Conservation (phyloP, 139 green algal genomes). For the Picochlorum sp. region DNA sequence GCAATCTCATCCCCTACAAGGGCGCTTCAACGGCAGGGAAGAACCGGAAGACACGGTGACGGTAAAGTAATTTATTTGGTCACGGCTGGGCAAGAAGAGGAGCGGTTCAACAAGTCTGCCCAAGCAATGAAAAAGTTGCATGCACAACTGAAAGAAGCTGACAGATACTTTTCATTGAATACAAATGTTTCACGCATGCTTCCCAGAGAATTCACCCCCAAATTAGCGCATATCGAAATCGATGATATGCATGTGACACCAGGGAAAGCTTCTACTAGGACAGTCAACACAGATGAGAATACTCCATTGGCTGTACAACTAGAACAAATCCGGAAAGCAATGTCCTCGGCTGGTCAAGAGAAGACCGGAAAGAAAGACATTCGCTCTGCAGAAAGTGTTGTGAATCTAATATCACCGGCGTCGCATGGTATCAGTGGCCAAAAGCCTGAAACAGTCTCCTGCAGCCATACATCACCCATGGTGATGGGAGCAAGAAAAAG, state of each 20-base stretch:
- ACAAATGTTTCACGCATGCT: slow-evolving; percentile 39
- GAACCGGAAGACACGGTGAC: slow-evolving; percentile 76
- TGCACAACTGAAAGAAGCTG: slow-evolving; percentile 24
- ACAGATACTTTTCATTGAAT: slow-evolving; percentile 25
- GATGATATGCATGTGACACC: slow-evolving; percentile 3
- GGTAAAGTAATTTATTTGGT: slow-evolving; percentile 83
- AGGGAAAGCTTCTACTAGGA: slow-evolving; percentile 7
- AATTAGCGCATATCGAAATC: background rate
- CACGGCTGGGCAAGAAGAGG: slow-evolving; percentile 48
- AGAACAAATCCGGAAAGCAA: slow-evolving; percentile 11
- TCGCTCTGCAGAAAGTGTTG: too few species aligned
- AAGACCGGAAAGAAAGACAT: too few species aligned
- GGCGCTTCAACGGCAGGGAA: slow-evolving; percentile 83
- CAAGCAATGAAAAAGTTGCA: slow-evolving; percentile 32
- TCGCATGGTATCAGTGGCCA: too few species aligned
- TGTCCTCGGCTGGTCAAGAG: background rate
- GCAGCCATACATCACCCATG: too few species aligned
- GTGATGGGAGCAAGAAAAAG: too few species aligned
- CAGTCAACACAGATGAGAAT: background rate
- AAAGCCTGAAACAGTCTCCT: too few species aligned
- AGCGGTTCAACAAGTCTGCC: slow-evolving; percentile 44
- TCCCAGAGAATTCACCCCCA: slow-evolving; percentile 27
- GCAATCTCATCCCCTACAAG: slow-evolving; percentile 58
- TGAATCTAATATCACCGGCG: too few species aligned
- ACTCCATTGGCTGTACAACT: background rate